phyloP scores from a whole-genome alignment of 192 early-diverging fungal genomes.

The Backusella tuberculispora region DNA sequence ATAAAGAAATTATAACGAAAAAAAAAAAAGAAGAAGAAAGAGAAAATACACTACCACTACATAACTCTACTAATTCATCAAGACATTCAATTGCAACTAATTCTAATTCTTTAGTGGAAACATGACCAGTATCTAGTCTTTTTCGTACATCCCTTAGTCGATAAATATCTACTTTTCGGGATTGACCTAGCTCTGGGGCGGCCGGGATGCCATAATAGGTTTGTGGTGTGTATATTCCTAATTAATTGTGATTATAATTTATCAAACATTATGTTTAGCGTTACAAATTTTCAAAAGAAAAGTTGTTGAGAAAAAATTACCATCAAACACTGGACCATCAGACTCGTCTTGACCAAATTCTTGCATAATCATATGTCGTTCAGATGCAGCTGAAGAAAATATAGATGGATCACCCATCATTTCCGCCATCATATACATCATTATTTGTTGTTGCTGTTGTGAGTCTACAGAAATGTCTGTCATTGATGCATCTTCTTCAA shows the following conservation, averaged over 20 bases:
- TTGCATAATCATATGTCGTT: slow-evolving; percentile 47
- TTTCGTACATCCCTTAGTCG: slow-evolving; percentile 90
- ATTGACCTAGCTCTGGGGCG: slow-evolving; percentile 69
- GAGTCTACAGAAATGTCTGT: background rate
- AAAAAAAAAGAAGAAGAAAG: background rate
- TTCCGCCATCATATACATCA: slow-evolving; percentile 36
- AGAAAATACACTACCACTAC: slow-evolving; percentile 68
- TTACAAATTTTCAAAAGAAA: background rate
- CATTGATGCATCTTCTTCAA: background rate
- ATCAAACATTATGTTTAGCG: background rate
- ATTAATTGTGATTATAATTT: background rate
- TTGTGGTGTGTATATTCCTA: slow-evolving; percentile 22
- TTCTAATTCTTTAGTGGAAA: slow-evolving; percentile 75
- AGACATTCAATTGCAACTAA: slow-evolving; percentile 76
- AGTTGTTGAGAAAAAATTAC: background rate
- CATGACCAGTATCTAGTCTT: slow-evolving; percentile 74
- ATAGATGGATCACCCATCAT: slow-evolving; percentile 33
- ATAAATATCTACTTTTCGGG: slow-evolving; percentile 74
- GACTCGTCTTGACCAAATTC: slow-evolving; percentile 47
- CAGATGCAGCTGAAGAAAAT: slow-evolving; percentile 27
- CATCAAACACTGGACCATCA: slow-evolving; percentile 35
- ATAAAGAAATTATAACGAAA: slow-evolving; percentile 16
- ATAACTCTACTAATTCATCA: slow-evolving; percentile 87
- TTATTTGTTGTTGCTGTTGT: slow-evolving; percentile 14
- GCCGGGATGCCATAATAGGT: slow-evolving; percentile 67